Conservation (phyloP, 306 rosid species). For the Spatholobus suberectus region DNA sequence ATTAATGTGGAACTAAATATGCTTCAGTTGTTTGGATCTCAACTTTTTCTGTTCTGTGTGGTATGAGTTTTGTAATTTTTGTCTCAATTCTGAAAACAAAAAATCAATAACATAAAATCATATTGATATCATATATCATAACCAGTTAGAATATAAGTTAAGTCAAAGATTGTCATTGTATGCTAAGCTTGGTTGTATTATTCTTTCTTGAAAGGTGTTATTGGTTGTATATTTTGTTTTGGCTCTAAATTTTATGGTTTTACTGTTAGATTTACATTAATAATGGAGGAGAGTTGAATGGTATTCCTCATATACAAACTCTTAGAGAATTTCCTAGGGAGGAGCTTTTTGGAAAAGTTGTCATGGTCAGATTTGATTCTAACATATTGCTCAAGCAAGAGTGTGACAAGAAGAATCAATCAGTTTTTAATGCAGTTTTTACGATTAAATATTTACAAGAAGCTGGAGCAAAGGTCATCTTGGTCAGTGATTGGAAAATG, state of each 20-base stretch:
- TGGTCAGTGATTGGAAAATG: slow-evolving; percentile 76
- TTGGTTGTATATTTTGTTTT: slow-evolving; percentile 1
- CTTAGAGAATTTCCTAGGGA: slow-evolving; percentile 73
- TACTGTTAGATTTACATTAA: slow-evolving; percentile 46
- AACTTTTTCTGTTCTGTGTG: background rate
- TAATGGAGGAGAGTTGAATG: slow-evolving; percentile 59
- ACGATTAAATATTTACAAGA: slow-evolving; percentile 71
- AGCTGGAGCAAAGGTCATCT: slow-evolving; percentile 70
- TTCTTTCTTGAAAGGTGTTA: slow-evolving; percentile 23
- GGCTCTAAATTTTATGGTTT: slow-evolving; percentile 47
- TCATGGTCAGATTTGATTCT: slow-evolving; percentile 87
- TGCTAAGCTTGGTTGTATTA: background rate
- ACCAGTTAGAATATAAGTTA: slow-evolving; percentile 1
- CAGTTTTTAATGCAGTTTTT: slow-evolving; percentile 51
- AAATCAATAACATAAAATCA: background rate
- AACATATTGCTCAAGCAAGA: slow-evolving; percentile 58
- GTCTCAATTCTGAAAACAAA: background rate
- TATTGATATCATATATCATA: background rate
- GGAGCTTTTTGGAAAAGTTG: slow-evolving; percentile 78
- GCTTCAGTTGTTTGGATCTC: background rate
- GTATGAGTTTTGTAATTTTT: background rate
- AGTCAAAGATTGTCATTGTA: background rate
- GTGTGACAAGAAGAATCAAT: slow-evolving; percentile 39
- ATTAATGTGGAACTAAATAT: slow-evolving; percentile 2
- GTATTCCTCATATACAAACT: slow-evolving; percentile 74